Conservation (phyloP, 768 basidiomycete species). For the Lactifluus volemus region DNA sequence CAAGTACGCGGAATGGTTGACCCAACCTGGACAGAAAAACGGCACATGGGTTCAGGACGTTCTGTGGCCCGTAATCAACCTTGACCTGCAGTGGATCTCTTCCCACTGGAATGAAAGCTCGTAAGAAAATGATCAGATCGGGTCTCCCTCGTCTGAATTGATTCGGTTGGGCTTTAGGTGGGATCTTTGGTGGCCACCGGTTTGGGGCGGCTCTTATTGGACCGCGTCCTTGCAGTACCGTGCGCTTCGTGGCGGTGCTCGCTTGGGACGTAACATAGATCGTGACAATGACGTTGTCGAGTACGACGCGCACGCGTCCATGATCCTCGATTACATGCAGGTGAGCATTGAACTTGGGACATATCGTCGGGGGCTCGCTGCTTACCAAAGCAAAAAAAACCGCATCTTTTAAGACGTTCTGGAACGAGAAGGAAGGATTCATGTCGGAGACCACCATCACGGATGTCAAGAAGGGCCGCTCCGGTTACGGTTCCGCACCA, state of each 20-base stretch:
- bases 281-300: neutral
- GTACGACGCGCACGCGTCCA: slow-evolving; percentile 3
- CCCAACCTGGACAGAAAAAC: slow-evolving; percentile 10
- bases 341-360: neutral
- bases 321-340: slow-evolving; percentile 16
- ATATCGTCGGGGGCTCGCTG: neutral
- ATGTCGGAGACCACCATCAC: slow-evolving; percentile 12
- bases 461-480: slow-evolving; percentile 6
- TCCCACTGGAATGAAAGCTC: slow-evolving; percentile 13
- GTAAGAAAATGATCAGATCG: neutral
- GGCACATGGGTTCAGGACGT: slow-evolving; percentile 9
- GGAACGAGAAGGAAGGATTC: slow-evolving; percentile 12
- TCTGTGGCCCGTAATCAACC: slow-evolving; percentile 14
- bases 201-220: slow-evolving; percentile 17
- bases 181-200: slow-evolving; percentile 15
- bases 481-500: slow-evolving; percentile 13
- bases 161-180: neutral
- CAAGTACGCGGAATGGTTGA: slow-evolving; percentile 15
- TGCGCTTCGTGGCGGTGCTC: slow-evolving; percentile 17
- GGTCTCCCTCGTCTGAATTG: neutral
- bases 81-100: slow-evolving; percentile 16
- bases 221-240: slow-evolving; percentile 15
- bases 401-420: slow-evolving; percentile 1
- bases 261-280: slow-evolving; percentile 6
- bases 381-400: neutral